phyloP scores from a whole-genome alignment of 176 grass and related monocot genomes.

The Olyra latifolia region DNA sequence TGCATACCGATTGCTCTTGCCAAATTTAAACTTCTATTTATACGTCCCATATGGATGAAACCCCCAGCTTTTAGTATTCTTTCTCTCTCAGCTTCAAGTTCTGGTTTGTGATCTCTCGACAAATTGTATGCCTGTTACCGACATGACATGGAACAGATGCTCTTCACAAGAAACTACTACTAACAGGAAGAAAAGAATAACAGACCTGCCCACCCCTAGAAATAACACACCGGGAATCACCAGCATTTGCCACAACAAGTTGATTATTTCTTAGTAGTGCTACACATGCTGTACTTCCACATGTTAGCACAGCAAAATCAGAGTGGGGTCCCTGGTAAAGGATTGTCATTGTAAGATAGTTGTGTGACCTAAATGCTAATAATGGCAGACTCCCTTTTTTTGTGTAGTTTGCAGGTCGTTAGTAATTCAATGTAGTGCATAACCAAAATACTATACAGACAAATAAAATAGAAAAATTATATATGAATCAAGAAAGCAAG shows the following conservation, averaged over 20 bases:
- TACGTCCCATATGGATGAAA: conserved; percentile 77
- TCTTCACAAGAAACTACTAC: not conserved
- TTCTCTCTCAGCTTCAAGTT: conserved; percentile 77
- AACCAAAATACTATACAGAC: not conserved
- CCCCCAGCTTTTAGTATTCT: conserved; percentile 97
- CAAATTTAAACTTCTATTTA: conserved; percentile 98
- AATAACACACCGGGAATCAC: conserved; percentile 98
- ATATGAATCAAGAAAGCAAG: not conserved
- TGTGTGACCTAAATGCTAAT: not conserved
- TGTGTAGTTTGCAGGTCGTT: not conserved
- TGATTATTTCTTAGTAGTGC: conserved; percentile 82
- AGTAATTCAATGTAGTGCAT: not conserved
- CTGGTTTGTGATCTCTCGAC: conserved; percentile 96
- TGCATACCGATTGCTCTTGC: conserved; percentile 84
- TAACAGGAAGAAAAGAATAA: conserved; percentile 14
- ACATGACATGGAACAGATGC: conserved; percentile 14
- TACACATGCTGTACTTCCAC: conserved; percentile 90
- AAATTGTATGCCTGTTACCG: conserved; percentile 79
- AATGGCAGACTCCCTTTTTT: not conserved
- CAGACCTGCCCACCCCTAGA: conserved; percentile 84
- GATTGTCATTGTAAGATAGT: conserved; percentile 13
- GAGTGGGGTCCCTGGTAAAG: conserved; percentile 81
- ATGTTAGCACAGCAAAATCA: conserved; percentile 81
- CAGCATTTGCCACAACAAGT: conserved; percentile 90
- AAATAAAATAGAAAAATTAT: conserved; percentile 22